A percentile compares a stretch with the other conserved stretches of the same genome.
These are phyloP conservation scores for Puccinia hordei DNA, from an alignment of 1,284 basidiomycete species.

Conservation along the genomic window DNA sequence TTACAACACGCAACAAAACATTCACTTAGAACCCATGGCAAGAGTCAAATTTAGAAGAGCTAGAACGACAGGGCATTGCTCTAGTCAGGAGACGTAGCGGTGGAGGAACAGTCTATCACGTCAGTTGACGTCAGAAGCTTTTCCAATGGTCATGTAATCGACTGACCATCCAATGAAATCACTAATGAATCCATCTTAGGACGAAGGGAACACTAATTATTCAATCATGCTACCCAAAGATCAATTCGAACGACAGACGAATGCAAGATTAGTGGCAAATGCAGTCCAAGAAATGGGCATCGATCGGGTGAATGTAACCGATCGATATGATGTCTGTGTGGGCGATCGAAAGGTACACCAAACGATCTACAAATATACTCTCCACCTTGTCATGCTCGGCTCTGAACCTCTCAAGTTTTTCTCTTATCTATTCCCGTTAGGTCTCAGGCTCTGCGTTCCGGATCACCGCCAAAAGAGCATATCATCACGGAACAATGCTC, in stretches of 20 bases:
- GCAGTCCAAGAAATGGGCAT: slow-evolving; percentile 77
- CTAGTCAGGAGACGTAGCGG: slow-evolving; percentile 86
- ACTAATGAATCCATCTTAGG: slow-evolving; percentile 64
- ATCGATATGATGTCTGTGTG: slow-evolving; percentile 85
- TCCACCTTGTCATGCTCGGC: too few relatives aligned
- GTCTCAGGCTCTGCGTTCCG: slow-evolving; percentile 98
- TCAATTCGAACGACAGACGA: slow-evolving; percentile 77
- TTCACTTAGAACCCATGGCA: slow-evolving; percentile 89
- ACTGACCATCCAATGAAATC: not conserved
- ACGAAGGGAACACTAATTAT: slow-evolving; percentile 95
- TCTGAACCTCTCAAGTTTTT: not conserved
- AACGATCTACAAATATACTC: not conserved
- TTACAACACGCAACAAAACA: not conserved
- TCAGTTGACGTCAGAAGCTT: slow-evolving; percentile 62
- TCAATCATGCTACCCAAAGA: slow-evolving; percentile 84
- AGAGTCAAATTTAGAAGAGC: slow-evolving; percentile 75
- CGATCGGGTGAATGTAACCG: slow-evolving; percentile 73
- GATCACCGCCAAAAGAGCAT: slow-evolving; percentile 84
- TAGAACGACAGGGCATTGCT: slow-evolving; percentile 67
- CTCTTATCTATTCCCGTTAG: slow-evolving; percentile 62
- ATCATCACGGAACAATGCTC: slow-evolving; percentile 99
- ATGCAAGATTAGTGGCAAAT: slow-evolving; percentile 74
- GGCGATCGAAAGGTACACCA: slow-evolving; percentile 83
- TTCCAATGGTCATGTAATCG: not conserved
- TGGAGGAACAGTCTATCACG: slow-evolving; percentile 97